Base-by-base conservation (phyloP, 2,329 filamentous ascomycete genomes). In the Aspergillus brasiliensis region DNA sequence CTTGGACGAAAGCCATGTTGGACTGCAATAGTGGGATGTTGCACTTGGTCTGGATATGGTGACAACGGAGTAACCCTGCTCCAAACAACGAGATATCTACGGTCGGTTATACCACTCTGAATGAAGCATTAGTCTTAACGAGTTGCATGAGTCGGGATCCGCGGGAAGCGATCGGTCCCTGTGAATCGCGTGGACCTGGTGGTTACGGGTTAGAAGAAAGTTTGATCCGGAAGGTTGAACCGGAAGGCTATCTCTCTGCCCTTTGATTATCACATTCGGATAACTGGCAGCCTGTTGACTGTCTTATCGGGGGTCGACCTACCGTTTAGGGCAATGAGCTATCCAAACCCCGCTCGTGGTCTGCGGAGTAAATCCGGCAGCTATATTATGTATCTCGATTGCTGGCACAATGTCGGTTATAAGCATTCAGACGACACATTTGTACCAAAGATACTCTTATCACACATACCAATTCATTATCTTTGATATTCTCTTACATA, bases 1-100 rank as follows among this genome's bases (percentile, higher is more conserved):
- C 58, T 51, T 63, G 65, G 3, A 62, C 63, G 13, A 72, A 64
- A 8, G 69, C 47, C 71, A 73, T 72, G 38, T 23, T 67, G 17
- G 10, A 3, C 1, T 2, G 10, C 2, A 5, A 5, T 42, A 8
- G 15, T 51, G 47, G 3, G 21, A 13, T 19, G 31, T 5, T 13
- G n/a, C 15, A 10, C 40, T 44, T 44, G 6, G 3, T 44, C n/a
- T 21, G n/a, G 21, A 19, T 21, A 11, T 42, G n/a, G 8, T 19
- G 17, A 8, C 17, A 4, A 5, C 13, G 8, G 19, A 44, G 5
- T 25, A 5, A 25, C 17, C 8, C 8, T 28, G 46, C 2, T 8
- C 8, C 23, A 28, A 21, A 44, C 40, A 44, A n/a, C 3, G 17
- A 4, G 17, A 8, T 3, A n/a, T 13, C 8, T 8, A 44, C 40